Evolutionary conservation across 2,329 filamentous ascomycete species (phyloP), one percentile per base, ranked within the genome.

Genomic region (Chaetomium globosum): DNA sequence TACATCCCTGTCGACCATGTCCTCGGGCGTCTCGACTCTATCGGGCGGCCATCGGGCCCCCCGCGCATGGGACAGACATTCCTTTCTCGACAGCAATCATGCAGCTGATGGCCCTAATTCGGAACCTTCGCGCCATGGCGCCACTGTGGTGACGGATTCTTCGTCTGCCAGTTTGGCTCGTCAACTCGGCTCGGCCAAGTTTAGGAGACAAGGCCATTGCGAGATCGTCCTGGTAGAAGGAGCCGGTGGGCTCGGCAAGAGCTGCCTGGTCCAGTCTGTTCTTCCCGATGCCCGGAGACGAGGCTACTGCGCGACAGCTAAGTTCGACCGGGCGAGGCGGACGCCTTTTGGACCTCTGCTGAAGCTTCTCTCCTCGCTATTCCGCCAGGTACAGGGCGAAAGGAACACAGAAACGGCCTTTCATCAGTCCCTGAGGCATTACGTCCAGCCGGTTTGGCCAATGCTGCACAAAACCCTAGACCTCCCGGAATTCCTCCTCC

Each of bases 401-500:
- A 82, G 83, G 48, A 86, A 89, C 70, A 88, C 87, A 0, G 85
- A 88, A 51, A 89, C 87, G 0, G 78, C 81, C 2, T 88, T 89
- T 63, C 87, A 89, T 67, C 83, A 85, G 70, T 77, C 81, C 1
- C 73, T 89, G 39, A 87, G 86, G 74, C 81, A 87, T 59, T 87
- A 87, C 67, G 82, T 89, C 53, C 82, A 82, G 30, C 87, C 87
- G 1, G 81, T 87, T 16, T 89, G 87, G 87, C 85, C 85, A 8
- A 83, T 84, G 77, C 77, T 89, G 64, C 86, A 89, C 71, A 83
- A 83, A 67, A 76, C 86, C 2, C 79, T 89, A 6, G 85, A 84
- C 2, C 79, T 89, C 33, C 87, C 87, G 0, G 89, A 94, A 71
- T 96, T 94, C 77, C 78, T 89, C 7, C 79, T 89, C 23, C 85